phyloP scores from a whole-genome alignment of 1,284 basidiomycete species.

The Tilletia setariae region DNA sequence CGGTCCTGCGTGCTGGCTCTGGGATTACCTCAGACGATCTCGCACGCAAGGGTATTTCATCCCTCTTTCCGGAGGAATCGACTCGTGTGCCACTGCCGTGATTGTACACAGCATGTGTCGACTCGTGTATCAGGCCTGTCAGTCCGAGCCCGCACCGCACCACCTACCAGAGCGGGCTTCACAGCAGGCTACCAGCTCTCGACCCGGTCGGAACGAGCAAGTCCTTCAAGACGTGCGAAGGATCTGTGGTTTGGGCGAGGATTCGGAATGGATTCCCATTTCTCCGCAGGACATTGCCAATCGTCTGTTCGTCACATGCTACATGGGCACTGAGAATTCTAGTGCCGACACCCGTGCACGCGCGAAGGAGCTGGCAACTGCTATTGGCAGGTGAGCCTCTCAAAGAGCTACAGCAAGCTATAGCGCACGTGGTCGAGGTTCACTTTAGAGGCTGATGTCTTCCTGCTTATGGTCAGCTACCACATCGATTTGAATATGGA shows the following conservation, averaged over 20 bases:
- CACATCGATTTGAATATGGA: conserved; percentile 98
- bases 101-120: conserved; percentile 97
- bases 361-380: conserved; percentile 78
- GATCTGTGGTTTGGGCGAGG: conserved; percentile 77
- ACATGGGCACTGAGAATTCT: conserved; percentile 98
- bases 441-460: neutral
- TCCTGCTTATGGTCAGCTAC: conserved; percentile 54
- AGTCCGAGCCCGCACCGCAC: conserved; percentile 32
- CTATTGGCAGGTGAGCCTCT: conserved; percentile 65
- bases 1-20: conserved; percentile 97
- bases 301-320: conserved; percentile 93
- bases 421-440: too few species aligned
- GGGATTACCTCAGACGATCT: conserved; percentile 95
- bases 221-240: conserved; percentile 87
- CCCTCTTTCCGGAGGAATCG: conserved; percentile 94
- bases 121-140: conserved; percentile 73
- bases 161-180: neutral
- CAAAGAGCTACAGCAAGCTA: conserved; percentile 3
- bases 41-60: conserved; percentile 92
- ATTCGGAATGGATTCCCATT: conserved; percentile 74
- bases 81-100: conserved; percentile 90
- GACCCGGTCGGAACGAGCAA: conserved; percentile 64
- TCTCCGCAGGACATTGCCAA: conserved; percentile 81
- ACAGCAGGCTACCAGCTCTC: conserved; percentile 1
- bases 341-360: conserved; percentile 77